These are phyloP conservation scores for Phanerochaete sordida DNA, from an alignment of 768 basidiomycete genomes.

Conservation along the genomic window DNA sequence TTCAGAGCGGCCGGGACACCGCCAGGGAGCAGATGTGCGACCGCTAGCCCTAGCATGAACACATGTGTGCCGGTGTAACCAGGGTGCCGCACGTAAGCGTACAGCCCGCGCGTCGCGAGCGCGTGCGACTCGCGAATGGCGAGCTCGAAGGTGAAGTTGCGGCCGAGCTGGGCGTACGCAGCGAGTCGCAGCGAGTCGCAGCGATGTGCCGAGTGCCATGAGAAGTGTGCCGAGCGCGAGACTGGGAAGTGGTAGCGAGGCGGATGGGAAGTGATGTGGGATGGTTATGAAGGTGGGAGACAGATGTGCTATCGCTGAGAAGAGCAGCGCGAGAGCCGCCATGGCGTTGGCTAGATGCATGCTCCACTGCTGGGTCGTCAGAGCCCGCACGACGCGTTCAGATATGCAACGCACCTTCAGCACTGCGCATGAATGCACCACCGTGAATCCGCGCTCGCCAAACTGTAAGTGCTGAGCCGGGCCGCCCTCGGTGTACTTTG, in stretches of 20 bases:
- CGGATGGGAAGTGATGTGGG: neutral
- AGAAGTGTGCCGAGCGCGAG: neutral
- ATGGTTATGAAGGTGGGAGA: neutral
- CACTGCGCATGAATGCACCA: neutral
- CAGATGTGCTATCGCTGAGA: neutral
- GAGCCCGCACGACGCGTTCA: neutral
- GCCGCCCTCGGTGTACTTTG: neutral
- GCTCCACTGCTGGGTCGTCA: too few species aligned
- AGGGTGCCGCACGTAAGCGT: slow-evolving; percentile 19
- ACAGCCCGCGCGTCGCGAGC: slow-evolving; percentile 17
- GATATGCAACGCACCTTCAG: neutral
- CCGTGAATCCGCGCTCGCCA: neutral
- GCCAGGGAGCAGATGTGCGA: too few species aligned
- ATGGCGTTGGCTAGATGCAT: too few species aligned
- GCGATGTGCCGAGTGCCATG: neutral
- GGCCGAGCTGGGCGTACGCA: slow-evolving; percentile 18
- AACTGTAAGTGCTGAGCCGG: neutral
- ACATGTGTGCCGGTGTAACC: slow-evolving; percentile 16
- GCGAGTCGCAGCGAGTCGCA: neutral
- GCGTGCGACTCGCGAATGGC: neutral
- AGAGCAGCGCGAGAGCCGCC: neutral
- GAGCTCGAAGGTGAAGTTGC: slow-evolving; percentile 9
- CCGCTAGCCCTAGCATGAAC: too few species aligned
- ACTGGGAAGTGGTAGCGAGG: neutral
- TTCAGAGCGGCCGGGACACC: too few species aligned